Base-by-base conservation (phyloP, 1,284 basidiomycete genomes). In the Sporisorium exsertum region DNA sequence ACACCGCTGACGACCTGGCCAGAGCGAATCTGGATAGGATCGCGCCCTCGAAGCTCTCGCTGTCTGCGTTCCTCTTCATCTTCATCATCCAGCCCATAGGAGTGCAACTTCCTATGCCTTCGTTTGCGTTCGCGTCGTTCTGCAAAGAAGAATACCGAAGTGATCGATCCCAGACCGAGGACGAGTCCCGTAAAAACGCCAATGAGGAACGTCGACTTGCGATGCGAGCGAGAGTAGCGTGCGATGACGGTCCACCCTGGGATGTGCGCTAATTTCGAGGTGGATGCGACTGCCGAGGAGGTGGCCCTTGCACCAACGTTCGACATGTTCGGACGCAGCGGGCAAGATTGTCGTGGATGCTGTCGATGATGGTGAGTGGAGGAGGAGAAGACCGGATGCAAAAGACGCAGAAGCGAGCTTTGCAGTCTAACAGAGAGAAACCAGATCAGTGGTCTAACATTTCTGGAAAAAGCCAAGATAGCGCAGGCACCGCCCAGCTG, bases 171-270 rank as follows among this genome's bases (percentile, higher is more conserved):
- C 5, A 84, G 69, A 5, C 80, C 80, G 6, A 82, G 64, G 2
- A 79, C 63, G n/a, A 84, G 69, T 13, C 82, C 82, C 3, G 70
- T 72, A 13, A 81, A 59, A 29, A 84, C 64, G 43, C 82, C 82
- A 20, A 83, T 64, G 42, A 77, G 58, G 52, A 83, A 84, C 15
- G 75, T 77, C 3, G 75, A 73, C 51, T 65, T 65, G 53, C 75
- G 70, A 46, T 77, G 74, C 24, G 60, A 64, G 26, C 73, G 59
- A 4, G 68, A 72, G 46, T 67, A 72, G 58, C 62, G 64, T 1
- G 61, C 37, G 47, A 76, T 61, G 53, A 65, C 15, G 35, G 67
- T 57, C 72, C 72, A 75, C 15, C 72, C 72, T 10, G 72, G 72
- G 24, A 75, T 70, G 13, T 69, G 55, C 2, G 72, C 63, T 8